phyloP scores from a whole-genome alignment of 352 stramenopile genomes.

The Phytophthora pluvialis region DNA sequence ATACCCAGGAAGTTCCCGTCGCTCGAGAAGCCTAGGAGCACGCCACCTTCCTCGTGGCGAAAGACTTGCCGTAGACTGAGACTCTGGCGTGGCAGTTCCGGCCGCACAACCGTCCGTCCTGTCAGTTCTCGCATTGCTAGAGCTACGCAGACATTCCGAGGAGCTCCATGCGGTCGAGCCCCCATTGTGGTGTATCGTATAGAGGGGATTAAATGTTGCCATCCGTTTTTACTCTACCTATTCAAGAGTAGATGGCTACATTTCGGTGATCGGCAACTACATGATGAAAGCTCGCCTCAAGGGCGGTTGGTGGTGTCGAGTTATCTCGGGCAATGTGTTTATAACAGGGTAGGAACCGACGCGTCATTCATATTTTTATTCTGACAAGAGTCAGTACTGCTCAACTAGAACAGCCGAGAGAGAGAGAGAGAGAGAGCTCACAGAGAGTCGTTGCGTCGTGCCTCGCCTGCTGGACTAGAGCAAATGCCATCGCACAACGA shows the following conservation, averaged over 20 bases:
- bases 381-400: too few relatives aligned
- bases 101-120: conserved; percentile 1
- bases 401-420: too few relatives aligned
- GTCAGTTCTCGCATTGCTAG: conserved; percentile 18
- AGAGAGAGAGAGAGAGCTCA: too few relatives aligned
- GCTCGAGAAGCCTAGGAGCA: conserved; percentile 74
- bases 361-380: too few relatives aligned
- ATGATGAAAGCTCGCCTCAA: too few relatives aligned
- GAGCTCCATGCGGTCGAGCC: background rate
- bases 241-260: conserved; percentile 2
- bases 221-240: background rate
- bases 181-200: background rate
- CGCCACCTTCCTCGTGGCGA: conserved; percentile 45
- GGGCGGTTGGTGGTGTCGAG: too few relatives aligned
- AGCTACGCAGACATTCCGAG: conserved; percentile 11
- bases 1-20: conserved; percentile 68
- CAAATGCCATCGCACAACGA: conserved; percentile 12
- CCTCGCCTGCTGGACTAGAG: background rate
- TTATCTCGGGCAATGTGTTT: too few relatives aligned
- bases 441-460: background rate
- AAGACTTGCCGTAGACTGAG: conserved; percentile 45
- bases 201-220: too few relatives aligned
- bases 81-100: conserved; percentile 9
- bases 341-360: too few relatives aligned
- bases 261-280: conserved; percentile 1